phyloP scores from a whole-genome alignment of 306 rosid genomes.

The Cucurbita ficifolia region DNA sequence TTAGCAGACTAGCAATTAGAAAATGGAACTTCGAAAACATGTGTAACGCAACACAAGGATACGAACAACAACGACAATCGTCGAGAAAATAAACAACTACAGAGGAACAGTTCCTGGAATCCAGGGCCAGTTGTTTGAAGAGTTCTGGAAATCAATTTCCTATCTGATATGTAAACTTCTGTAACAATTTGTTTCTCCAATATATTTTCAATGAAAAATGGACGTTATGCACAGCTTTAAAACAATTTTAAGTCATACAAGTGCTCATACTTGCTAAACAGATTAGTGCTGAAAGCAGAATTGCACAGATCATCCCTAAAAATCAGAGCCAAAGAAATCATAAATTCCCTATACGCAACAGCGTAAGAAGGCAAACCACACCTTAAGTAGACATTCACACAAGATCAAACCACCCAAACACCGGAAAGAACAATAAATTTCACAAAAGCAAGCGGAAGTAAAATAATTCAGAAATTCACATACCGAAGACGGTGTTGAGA shows the following conservation, averaged over 20 bases:
- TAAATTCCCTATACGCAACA: neutral
- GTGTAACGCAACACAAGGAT: neutral
- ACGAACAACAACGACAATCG: neutral
- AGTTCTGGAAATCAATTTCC: neutral
- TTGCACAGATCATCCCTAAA: neutral
- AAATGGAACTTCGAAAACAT: neutral
- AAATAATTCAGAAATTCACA: neutral
- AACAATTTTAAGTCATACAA: neutral
- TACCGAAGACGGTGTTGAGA: constrained; percentile 67
- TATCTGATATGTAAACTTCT: no score
- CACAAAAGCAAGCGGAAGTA: no score
- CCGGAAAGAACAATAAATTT: neutral
- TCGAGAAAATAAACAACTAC: neutral
- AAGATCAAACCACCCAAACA: neutral
- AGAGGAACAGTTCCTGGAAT: neutral
- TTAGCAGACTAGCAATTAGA: neutral
- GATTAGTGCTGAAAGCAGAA: neutral
- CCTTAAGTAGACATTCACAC: neutral
- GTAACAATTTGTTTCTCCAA: neutral
- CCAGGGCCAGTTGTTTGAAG: neutral
- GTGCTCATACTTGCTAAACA: neutral
- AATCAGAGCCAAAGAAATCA: neutral
- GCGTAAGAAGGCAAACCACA: neutral
- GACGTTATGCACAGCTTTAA: neutral
- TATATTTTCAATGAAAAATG: neutral